Percentiles rank a stretch among this genome's conserved stretches.
Evolutionary conservation across 2,329 filamentous ascomycete species (phyloP).

Genomic region (Cladosporium sp.): DNA sequence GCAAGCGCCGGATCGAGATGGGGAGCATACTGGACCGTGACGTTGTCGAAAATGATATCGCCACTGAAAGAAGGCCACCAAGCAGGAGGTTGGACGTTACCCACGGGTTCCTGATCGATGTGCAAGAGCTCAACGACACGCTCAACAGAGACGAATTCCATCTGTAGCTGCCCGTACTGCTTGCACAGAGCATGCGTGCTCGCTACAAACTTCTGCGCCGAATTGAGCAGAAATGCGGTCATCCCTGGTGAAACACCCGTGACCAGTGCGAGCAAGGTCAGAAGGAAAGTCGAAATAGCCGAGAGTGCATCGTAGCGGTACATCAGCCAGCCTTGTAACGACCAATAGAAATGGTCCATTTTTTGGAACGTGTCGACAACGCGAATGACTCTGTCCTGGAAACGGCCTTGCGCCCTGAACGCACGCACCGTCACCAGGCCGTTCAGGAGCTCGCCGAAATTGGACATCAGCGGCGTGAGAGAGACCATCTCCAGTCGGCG

Average conservation of each 20-base stretch:
- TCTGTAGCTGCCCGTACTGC: conserved; percentile 77
- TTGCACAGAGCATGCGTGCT: conserved; percentile 71
- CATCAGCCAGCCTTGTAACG: conserved; percentile 76
- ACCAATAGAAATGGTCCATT: conserved; percentile 95
- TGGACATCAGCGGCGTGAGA: conserved; percentile 81
- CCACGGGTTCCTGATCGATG: conserved; percentile 68
- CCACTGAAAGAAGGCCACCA: conserved; percentile 71
- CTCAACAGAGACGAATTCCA: conserved; percentile 89
- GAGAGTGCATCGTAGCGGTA: conserved; percentile 72
- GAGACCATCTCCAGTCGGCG: conserved; percentile 86
- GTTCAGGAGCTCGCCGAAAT: conserved; percentile 82
- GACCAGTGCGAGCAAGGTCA: conserved; percentile 71
- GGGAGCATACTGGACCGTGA: conserved; percentile 74
- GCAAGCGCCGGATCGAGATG: conserved; percentile 68
- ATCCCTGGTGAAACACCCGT: conserved; percentile 71
- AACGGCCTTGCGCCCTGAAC: conserved; percentile 71
- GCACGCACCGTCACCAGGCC: conserved; percentile 83
- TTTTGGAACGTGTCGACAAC: conserved; percentile 87
- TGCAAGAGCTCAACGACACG: conserved; percentile 76
- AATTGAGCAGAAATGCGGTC: conserved; percentile 76
- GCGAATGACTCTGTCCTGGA: conserved; percentile 72
- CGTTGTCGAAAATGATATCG: conserved; percentile 69
- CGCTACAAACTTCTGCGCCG: conserved; percentile 63
- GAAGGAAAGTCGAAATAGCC: conserved; percentile 64
- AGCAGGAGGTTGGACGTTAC: conserved; percentile 63